Evolutionary conservation across 2,329 filamentous ascomycete species (phyloP), one percentile per base, ranked within the genome.

Genomic region (Akanthomyces uredinophilus): DNA sequence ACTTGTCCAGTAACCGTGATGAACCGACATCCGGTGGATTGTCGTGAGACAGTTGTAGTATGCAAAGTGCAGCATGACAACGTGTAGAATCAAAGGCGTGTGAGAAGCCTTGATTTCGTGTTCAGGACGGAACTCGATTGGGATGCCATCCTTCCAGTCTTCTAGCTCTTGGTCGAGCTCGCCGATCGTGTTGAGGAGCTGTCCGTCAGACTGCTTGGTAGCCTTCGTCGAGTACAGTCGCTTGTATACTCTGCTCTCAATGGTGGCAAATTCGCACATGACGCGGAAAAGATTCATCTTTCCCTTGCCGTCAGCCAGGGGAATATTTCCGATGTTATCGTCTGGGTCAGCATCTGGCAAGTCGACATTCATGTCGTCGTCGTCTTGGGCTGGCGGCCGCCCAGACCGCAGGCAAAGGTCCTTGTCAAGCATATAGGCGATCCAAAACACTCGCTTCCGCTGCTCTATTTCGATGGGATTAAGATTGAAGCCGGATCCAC

Each of bases 41-140:
- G 95, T 99, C 1, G 94, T 97, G 57, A 99, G 78, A 69, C 93
- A 97, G 73, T 99, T 99, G 79, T 98, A 98, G 75, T 99, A 99
- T 1, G 92, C 89, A 70, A 99, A 96, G 74, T 99, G 95, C 63
- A 99, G 79, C 73, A 96, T 91, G 64, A 96, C 93, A 58, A 99
- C 87, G 67, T 98, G 94, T 22, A 99, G 80, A 22, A 98, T 93
- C n/a, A 98, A 81, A 1, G 94, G 93, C 0, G 92, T 96, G 73
- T 97, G 92, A 0, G 89, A 90, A 0, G 92, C 91, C 74, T 92
- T 93, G 74, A 99, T 98, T 74, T 97, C 93, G 72, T 97, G 88
- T 74, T 98, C 95, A 0, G 95, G 95, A n/a, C 95, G 86, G 77
- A 97, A 98, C 70, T 98, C 95, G 62, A 96, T 83, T 2, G 95